Evolutionary conservation across 148 eudicot genomes (phyloP).

Genomic region (Cornus suecica): DNA sequence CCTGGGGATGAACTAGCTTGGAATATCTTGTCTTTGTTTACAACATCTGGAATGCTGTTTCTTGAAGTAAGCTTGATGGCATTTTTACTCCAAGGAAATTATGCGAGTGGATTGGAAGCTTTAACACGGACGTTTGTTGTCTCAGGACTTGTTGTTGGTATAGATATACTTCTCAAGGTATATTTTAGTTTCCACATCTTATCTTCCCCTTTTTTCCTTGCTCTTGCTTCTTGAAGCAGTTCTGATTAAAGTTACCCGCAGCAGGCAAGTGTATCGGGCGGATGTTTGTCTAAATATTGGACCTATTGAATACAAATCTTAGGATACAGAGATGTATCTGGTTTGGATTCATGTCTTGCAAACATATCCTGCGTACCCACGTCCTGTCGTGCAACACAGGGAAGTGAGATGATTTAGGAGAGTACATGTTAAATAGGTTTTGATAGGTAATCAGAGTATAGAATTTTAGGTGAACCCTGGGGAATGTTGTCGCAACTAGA

Average conservation of each 20-base stretch:
- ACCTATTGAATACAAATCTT: too few relatives aligned
- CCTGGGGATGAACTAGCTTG: conserved; percentile 63
- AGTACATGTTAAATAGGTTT: too few relatives aligned
- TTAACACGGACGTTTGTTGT: conserved; percentile 68
- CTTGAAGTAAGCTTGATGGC: conserved; percentile 93
- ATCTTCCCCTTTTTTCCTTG: neutral
- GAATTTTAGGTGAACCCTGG: too few relatives aligned
- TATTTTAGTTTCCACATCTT: neutral
- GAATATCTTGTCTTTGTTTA: conserved; percentile 71
- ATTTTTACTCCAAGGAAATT: conserved; percentile 80
- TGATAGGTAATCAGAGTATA: too few relatives aligned
- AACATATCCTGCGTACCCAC: too few relatives aligned
- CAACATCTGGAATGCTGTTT: conserved; percentile 69
- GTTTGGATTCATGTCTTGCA: too few relatives aligned
- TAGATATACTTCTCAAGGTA: conserved; percentile 79
- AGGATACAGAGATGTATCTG: too few relatives aligned
- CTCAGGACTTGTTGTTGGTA: conserved; percentile 67
- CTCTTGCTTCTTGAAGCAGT: neutral
- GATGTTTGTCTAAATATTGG: too few relatives aligned
- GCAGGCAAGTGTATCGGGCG: too few relatives aligned
- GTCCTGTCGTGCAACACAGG: too few relatives aligned
- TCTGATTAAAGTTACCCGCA: neutral
- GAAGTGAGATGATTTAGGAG: too few relatives aligned
- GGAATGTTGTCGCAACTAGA: neutral
- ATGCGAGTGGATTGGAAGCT: conserved; percentile 70